Base-by-base conservation (phyloP, 176 grass and related monocot species). In the Cenchrus fungigraminus region DNA sequence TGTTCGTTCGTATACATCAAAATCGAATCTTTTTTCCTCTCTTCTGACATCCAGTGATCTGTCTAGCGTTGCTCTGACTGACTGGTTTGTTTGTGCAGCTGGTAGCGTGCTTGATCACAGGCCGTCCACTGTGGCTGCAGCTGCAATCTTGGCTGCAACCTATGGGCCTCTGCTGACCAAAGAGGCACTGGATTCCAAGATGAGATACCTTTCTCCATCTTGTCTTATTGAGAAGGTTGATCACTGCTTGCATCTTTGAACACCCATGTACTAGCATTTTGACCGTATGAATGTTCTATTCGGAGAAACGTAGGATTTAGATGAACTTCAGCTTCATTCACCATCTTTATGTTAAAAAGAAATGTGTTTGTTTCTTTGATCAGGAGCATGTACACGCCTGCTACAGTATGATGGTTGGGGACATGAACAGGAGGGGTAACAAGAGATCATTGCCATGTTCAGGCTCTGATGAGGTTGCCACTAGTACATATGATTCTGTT, bases 371-470 rank as follows among this genome's bases (percentile, higher is more conserved):
- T 86, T 85, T 63, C 53, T 84, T 86, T 80, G 79, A 88, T 52
- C 88, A 93, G 93, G 93, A 91, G 65, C 70, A 93, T 91, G 88
- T 93, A 76, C 87, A 93, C 87, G 79, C 59, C 68, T 91, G 91
- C 79, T 95, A 95, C 78, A 82, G 78, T 83, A 59, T 81, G 74
- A 93, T 95, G 93, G 74, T 86, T 68, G 83, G 51, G 19, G 80
- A 73, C 82, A 91, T 85, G 81, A 88, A 55, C 80, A 91, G 70
- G 83, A 84, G 61, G 44, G 77, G 47, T 52, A 77, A 34, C 88
- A 82, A 89, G 84, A 92, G 88, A 92, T 69, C 87, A 87, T 81
- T 89, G 63, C 69, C 81, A 82, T 87, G 87, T 85, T 87, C 89
- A 78, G 83, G 44, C 6, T 81, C 92, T 52, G 74, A 65, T 59